Conservation (phyloP, 345 rosid species). For the Pistacia integerrima region DNA sequence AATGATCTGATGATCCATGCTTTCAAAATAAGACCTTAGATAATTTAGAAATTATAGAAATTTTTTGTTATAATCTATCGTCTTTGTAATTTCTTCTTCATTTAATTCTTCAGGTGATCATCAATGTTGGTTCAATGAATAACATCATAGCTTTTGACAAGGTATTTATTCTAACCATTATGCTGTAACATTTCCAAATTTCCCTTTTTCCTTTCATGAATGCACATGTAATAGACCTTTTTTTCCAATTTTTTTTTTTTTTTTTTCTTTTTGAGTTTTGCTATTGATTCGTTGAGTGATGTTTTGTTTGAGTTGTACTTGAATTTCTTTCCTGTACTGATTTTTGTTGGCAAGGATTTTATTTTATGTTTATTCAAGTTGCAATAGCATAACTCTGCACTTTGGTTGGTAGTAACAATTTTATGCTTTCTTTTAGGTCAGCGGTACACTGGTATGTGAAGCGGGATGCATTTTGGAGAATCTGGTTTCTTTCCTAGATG, state of each 20-base stretch:
- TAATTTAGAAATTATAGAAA: neutral
- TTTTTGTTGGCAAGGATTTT: neutral
- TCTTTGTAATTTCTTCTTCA: conserved; percentile 4
- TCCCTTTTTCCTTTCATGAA: neutral
- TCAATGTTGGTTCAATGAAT: conserved; percentile 78
- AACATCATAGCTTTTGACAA: conserved; percentile 73
- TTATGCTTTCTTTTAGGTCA: conserved; percentile 52
- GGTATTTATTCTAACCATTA: conserved; percentile 39
- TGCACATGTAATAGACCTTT: neutral
- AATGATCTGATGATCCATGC: neutral
- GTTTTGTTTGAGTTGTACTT: neutral
- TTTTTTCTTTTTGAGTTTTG: neutral
- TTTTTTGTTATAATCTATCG: neutral
- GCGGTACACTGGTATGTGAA: conserved; percentile 91
- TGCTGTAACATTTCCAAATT: neutral
- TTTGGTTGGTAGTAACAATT: neutral
- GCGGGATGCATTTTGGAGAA: conserved; percentile 98
- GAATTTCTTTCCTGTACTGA: neutral
- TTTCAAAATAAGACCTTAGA: neutral
- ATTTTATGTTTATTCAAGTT: neutral
- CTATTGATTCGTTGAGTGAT: neutral
- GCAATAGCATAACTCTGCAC: neutral
- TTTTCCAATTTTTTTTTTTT: neutral
- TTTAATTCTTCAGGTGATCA: conserved; percentile 60
- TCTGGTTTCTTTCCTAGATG: conserved; percentile 72